Conservation (phyloP, 2,329 filamentous ascomycete genomes). For the Neofusicoccum cordaticola region DNA sequence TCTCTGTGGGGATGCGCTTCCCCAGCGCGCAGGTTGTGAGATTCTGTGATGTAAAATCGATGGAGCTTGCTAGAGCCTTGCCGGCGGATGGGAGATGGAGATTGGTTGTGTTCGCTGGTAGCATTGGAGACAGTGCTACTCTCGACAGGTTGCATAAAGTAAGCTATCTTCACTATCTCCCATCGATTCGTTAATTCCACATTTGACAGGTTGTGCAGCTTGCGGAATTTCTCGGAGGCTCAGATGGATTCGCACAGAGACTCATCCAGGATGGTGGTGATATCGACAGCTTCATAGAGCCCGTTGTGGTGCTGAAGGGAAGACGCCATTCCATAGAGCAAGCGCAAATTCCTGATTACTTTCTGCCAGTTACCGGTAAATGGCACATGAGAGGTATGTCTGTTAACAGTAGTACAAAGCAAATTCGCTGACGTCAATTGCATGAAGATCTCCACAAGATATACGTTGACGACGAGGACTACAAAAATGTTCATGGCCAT, state of each 20-base stretch:
- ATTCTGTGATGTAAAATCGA: conserved; percentile 57
- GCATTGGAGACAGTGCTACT: conserved; percentile 33
- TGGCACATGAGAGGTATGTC: conserved; percentile 53
- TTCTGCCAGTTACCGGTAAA: conserved; percentile 56
- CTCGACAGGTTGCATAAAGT: not conserved
- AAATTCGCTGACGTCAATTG: not conserved
- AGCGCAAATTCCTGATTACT: conserved; percentile 54
- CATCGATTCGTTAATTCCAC: no score
- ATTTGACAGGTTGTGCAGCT: not conserved
- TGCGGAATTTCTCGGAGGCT: conserved; percentile 19
- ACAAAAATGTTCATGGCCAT: conserved; percentile 36
- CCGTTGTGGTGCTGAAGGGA: conserved; percentile 53
- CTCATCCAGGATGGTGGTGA: conserved; percentile 46
- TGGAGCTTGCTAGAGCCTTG: conserved; percentile 52
- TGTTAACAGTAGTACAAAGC: not conserved
- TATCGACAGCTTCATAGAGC: conserved; percentile 57
- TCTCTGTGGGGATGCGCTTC: conserved; percentile 48
- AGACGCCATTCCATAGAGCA: conserved; percentile 50
- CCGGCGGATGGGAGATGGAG: conserved; percentile 54
- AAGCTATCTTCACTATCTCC: not conserved
- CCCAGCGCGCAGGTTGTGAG: conserved; percentile 58
- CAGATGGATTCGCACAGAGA: conserved; percentile 34
- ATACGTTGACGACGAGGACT: conserved; percentile 58
- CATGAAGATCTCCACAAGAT: conserved; percentile 56
- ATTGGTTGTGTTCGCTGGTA: conserved; percentile 49